phyloP scores from a whole-genome alignment of 2,329 filamentous ascomycete genomes.

The Cordyceps sp. region DNA sequence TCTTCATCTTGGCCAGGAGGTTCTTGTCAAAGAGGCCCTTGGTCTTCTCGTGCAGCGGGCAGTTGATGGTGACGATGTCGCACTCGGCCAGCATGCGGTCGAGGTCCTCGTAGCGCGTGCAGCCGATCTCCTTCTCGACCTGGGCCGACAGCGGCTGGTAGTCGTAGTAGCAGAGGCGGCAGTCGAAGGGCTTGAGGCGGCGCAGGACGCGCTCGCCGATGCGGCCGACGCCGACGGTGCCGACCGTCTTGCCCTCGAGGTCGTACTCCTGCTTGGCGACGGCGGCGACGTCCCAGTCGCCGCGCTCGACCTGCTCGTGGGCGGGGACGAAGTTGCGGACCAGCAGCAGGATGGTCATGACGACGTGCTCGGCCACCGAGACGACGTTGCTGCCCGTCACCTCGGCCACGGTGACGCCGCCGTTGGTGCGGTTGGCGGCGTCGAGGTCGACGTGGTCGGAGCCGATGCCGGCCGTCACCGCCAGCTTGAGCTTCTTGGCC shows the following conservation, averaged over 20 bases:
- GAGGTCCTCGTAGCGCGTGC: conserved; percentile 70
- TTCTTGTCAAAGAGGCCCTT: conserved; percentile 97
- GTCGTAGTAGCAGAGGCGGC: conserved; percentile 98
- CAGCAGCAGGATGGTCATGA: conserved; percentile 95
- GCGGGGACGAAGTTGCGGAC: conserved; percentile 98
- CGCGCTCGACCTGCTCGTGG: conserved; percentile 77
- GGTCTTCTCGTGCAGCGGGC: conserved; percentile 96
- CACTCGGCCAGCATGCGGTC: conserved; percentile 92
- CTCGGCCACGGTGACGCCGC: conserved; percentile 90
- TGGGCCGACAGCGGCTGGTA: conserved; percentile 86
- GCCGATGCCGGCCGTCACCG: conserved; percentile 91
- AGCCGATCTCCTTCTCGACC: conserved; percentile 89
- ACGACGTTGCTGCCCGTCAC: conserved; percentile 98
- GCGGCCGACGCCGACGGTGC: conserved; percentile 91
- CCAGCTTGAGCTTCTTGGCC: conserved; percentile 97
- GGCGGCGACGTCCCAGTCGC: conserved; percentile 90
- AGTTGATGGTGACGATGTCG: conserved; percentile 98
- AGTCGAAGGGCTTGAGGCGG: conserved; percentile 93
- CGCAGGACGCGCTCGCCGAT: conserved; percentile 97
- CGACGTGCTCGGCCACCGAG: conserved; percentile 94
- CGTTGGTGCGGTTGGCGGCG: conserved; percentile 95
- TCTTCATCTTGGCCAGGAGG: conserved; percentile 97
- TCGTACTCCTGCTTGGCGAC: conserved; percentile 98
- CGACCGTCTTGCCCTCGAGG: conserved; percentile 91
- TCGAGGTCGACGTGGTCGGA: conserved; percentile 97